A percentile compares a stretch with the other conserved stretches of the same genome.
These are phyloP conservation scores for Trichoderma oligosporum DNA, from an alignment of 2,329 filamentous ascomycete species.

Conservation along the genomic window DNA sequence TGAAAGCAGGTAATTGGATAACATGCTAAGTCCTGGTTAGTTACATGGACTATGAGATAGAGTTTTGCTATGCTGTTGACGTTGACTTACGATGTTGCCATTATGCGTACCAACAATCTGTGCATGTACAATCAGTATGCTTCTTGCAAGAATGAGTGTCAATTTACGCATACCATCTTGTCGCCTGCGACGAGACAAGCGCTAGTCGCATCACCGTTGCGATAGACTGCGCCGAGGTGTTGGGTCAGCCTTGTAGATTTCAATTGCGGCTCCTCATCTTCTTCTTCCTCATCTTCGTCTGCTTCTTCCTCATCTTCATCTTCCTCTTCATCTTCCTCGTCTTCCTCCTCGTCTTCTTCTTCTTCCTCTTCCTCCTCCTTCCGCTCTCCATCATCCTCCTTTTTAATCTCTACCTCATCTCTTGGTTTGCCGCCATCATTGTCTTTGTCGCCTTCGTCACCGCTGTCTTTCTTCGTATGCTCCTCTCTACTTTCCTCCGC, in stretches of 20 bases:
- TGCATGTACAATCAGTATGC: conserved; percentile 32
- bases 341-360: conserved; percentile 35
- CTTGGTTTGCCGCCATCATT: neutral
- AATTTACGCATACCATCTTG: conserved; percentile 71
- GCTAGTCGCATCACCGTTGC: conserved; percentile 93
- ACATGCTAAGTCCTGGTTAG: conserved; percentile 62
- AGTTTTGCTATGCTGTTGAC: too few species aligned
- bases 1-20: conserved; percentile 75
- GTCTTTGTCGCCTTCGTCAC: conserved; percentile 11
- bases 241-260: conserved; percentile 89
- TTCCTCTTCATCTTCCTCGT: conserved; percentile 44
- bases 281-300: conserved; percentile 72
- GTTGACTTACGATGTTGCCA: conserved; percentile 87
- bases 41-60: neutral
- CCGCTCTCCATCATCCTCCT: conserved; percentile 23
- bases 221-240: conserved; percentile 75
- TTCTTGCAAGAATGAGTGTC: neutral
- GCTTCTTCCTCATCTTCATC: conserved; percentile 55
- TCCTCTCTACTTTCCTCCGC: neutral
- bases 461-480: neutral
- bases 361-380: conserved; percentile 27
- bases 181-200: conserved; percentile 86
- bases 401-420: conserved; percentile 17
- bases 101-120: conserved; percentile 93
- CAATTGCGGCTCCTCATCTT: conserved; percentile 88